Conservation (phyloP, 768 basidiomycete species). For the Dentipellis fragilis region DNA sequence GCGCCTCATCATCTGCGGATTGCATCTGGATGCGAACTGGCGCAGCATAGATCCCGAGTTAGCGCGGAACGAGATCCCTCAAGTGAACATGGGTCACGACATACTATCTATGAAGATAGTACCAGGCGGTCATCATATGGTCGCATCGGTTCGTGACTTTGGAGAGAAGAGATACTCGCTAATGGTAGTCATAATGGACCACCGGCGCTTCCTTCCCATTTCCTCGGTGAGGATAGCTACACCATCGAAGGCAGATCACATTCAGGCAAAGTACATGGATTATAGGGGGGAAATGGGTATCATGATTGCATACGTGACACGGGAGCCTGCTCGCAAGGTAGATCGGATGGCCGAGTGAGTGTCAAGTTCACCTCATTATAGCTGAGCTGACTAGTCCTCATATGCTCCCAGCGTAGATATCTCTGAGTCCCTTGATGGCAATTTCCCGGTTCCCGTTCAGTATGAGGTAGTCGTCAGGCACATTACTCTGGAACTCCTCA, state of each 20-base stretch:
- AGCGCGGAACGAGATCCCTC: conserved; percentile 4
- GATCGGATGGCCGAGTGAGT: too few relatives aligned
- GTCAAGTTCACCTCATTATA: too few relatives aligned
- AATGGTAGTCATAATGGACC: conserved; percentile 12
- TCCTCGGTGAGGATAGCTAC: conserved; percentile 8
- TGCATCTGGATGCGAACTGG: conserved; percentile 14
- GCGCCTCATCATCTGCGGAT: conserved; percentile 8
- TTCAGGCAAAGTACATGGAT: conserved; percentile 3
- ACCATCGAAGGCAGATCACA: conserved; percentile 8
- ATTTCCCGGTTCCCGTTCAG: neutral
- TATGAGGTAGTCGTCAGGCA: neutral
- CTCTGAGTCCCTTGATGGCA: neutral
- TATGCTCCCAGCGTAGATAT: neutral
- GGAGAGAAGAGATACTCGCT: conserved; percentile 6
- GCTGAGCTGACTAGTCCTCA: neutral
- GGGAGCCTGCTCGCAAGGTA: neutral
- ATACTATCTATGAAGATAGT: conserved; percentile 13
- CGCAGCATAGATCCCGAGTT: conserved; percentile 8
- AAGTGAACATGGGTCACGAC: neutral
- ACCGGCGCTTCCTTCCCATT: conserved; percentile 9
- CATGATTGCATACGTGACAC: neutral
- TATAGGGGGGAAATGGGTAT: neutral
- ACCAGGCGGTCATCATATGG: conserved; percentile 12
- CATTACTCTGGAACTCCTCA: neutral
- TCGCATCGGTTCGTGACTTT: conserved; percentile 8